Evolutionary conservation across 805 yeast genomes (phyloP), one percentile per base, ranked within the genome.

Genomic region (Nakazawaea anatomiae): DNA sequence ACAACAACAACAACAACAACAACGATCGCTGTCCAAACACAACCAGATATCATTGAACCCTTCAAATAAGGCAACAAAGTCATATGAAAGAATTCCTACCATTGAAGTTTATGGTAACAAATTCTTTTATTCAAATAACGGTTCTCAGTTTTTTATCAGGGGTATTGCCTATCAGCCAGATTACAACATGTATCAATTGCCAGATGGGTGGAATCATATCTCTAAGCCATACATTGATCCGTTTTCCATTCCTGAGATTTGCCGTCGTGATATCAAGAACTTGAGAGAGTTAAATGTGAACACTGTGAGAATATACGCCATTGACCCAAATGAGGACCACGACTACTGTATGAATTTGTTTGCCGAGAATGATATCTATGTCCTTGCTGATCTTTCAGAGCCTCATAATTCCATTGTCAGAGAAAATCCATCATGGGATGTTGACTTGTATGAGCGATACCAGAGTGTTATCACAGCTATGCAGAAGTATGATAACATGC

Each of bases 341-440:
- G 74, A 71, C 57, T 60, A 54, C 32, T 67, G 71, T 52, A 71
- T 71, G 74, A 57, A 62, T 45, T 62, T 67, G 1, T 64, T 68
- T 48, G 51, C 65, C 51, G 73, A 68, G 34, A 75, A 75, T 48
- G 76, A 75, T 47, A 73, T 74, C 56, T 74, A 74, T 52, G 72
- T 74, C 40, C 61, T 73, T 57, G 77, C 76, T 44, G 78, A 74
- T 60, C 66, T 74, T 57, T 71, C 71, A 1, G 74, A 70, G 53
- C 75, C 75, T 5, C 57, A 61, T 12, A 41, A 46, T n/a, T 64
- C 72, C 6, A 69, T 70, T 31, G 60, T 63, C 47, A 58, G 73
- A 50, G 57, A 64, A 30, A 27, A 39, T 28, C 74, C 74, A 1
- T 44, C 59, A 14, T 71, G 75, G 75, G 69, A 70, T 28, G 61